A percentile compares a stretch with the other conserved stretches of the same genome.
Conservation (phyloP, 2,329 filamentous ascomycete species). For the Fusarium beomiforme region DNA sequence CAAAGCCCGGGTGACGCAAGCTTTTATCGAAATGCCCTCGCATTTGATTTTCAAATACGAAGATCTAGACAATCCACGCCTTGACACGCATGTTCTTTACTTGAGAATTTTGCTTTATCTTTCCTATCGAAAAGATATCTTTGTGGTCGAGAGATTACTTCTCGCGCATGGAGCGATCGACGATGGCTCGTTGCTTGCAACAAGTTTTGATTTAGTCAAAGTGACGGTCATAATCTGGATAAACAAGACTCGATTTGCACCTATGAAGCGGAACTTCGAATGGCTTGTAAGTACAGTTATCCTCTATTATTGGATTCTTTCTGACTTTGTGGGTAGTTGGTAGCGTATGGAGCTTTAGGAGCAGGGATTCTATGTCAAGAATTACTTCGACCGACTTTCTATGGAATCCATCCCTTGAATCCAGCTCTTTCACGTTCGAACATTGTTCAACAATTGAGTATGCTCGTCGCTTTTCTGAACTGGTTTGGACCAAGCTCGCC, state of each 20-base stretch:
- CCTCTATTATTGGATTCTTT: neutral
- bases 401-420: slow-evolving; percentile 45
- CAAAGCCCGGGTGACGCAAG: slow-evolving; percentile 48
- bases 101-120: slow-evolving; percentile 59
- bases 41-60: slow-evolving; percentile 52
- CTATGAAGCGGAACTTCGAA: slow-evolving; percentile 57
- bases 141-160: slow-evolving; percentile 67
- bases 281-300: slow-evolving; percentile 54
- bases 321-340: slow-evolving; percentile 49
- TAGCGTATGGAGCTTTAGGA: slow-evolving; percentile 60
- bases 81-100: slow-evolving; percentile 50
- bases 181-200: slow-evolving; percentile 54
- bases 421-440: slow-evolving; percentile 55
- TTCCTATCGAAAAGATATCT: slow-evolving; percentile 64
- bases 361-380: slow-evolving; percentile 62
- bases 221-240: slow-evolving; percentile 59
- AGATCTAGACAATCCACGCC: slow-evolving; percentile 48
- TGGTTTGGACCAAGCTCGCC: slow-evolving; percentile 60
- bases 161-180: slow-evolving; percentile 54
- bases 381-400: slow-evolving; percentile 55
- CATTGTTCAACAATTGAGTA: slow-evolving; percentile 62
- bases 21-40: slow-evolving; percentile 49
- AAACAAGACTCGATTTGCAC: slow-evolving; percentile 56
- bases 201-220: slow-evolving; percentile 59
- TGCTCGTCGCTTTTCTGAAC: slow-evolving; percentile 61